A percentile compares a stretch with the other conserved stretches of the same genome.
Conservation (phyloP, 306 rosid species). For the Vigna unguiculata region DNA sequence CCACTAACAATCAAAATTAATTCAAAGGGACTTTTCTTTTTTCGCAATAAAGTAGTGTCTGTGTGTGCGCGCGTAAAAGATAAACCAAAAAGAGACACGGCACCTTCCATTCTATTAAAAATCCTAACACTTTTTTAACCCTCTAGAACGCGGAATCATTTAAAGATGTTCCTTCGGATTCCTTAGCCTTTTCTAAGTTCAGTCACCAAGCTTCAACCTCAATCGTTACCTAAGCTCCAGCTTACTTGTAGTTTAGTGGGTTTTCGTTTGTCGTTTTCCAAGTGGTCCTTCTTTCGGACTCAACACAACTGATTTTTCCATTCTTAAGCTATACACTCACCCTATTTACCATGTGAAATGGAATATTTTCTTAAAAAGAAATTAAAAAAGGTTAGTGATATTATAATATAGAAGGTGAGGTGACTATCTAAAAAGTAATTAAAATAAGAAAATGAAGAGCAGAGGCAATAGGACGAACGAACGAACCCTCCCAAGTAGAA, state of each 20-base stretch:
- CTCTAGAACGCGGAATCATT: slow-evolving; percentile 42
- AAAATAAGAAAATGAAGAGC: not conserved
- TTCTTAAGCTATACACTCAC: not conserved
- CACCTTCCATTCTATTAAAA: not conserved
- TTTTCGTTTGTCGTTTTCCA: slow-evolving; percentile 42
- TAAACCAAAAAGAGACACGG: not conserved
- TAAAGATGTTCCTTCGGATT: slow-evolving; percentile 37
- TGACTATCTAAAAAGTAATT: not conserved
- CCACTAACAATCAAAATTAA: slow-evolving; percentile 20
- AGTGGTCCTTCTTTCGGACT: slow-evolving; percentile 2
- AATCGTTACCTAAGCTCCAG: slow-evolving; percentile 12
- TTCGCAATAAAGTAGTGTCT: not conserved
- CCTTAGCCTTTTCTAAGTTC: slow-evolving; percentile 37
- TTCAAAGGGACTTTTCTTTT: not conserved
- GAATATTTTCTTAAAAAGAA: not conserved
- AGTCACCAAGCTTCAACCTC: slow-evolving; percentile 38
- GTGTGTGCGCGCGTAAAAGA: not conserved
- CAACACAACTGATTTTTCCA: not conserved
- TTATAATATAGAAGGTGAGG: not conserved
- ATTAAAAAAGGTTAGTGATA: not conserved
- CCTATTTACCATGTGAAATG: not conserved
- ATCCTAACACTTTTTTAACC: slow-evolving; percentile 19
- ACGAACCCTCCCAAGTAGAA: slow-evolving; percentile 93
- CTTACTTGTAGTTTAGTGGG: slow-evolving; percentile 35
- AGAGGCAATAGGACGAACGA: slow-evolving; percentile 44